Evolutionary conservation across 176 grass and related monocot species (phyloP), one percentile per base, ranked within the genome.

Genomic region (Zoysia japonica): DNA sequence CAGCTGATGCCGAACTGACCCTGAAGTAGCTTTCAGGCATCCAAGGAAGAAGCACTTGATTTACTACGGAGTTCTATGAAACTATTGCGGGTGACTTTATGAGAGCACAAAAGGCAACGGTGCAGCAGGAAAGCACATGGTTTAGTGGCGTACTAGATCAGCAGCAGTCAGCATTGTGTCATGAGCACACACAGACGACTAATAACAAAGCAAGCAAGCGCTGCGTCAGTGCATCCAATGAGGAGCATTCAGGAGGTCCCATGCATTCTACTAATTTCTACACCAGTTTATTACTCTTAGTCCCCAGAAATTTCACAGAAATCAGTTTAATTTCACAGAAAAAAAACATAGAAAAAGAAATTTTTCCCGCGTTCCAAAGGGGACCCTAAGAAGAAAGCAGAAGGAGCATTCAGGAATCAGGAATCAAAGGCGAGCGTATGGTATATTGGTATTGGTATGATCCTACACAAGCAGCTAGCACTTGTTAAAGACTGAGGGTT

Each of bases 141-240:
- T 82, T 78, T 72, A 82, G 79, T 82, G 67, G 79, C 47, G 43
- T 65, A 65, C 40, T 61, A 62, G 44, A 75, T 82, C 59, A 83
- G 85, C 67, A 67, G 41, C 10, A 20, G 68, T 75, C 85, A 82
- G 79, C 67, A 72, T 83, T 64, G 17, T 75, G 70, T 86, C 77
- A 83, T 72, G 67, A 50, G 67, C 67, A 67, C 57, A 55, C 6
- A 64, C 5, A 65, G 16, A 41, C 11, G 28, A 28, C 28, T 28
- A 28, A 28, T 28, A 28, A 28, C 28, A 65, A 87, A 77, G 72
- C 39, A 20, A 51, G 79, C 16, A 17, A 60, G 69, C 77, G 19
- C 77, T 43, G 52, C 38, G 56, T 62, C 69, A 60, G 84, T 74
- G 84, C 53, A 69, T 63, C 64, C 71, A 55, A 70, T 81, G 71